Conservation (phyloP, 345 rosid genomes). For the Alliaria petiolata region DNA sequence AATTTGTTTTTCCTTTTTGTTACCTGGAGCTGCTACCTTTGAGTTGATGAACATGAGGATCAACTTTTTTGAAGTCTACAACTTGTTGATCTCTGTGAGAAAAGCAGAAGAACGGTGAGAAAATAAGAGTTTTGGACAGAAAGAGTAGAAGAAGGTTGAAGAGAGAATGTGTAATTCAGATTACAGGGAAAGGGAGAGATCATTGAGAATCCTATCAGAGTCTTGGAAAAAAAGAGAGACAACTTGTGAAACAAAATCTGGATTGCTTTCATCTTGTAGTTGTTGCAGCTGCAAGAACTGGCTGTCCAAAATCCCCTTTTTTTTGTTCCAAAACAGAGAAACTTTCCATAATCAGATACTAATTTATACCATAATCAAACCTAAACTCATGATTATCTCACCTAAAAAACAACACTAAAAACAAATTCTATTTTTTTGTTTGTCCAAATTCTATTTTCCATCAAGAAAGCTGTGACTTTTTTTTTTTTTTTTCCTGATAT, state of each 20-base stretch:
- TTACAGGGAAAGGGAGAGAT: conserved; percentile 76
- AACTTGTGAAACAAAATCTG: conserved; percentile 92
- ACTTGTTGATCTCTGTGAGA: conserved; percentile 62
- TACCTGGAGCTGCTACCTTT: conserved; percentile 99
- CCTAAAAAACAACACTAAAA: no score
- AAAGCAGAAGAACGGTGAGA: background rate
- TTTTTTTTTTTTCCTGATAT: background rate
- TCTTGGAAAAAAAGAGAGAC: conserved; percentile 87
- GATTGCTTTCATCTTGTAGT: conserved; percentile 95
- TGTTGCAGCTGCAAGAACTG: conserved; percentile 88
- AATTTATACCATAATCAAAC: background rate
- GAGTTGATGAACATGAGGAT: conserved; percentile 89
- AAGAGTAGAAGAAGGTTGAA: background rate
- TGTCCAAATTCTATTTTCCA: background rate
- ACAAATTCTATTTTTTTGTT: background rate
- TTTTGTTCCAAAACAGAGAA: conserved; percentile 7
- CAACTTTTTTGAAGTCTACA: conserved; percentile 82
- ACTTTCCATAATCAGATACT: conserved; percentile 4
- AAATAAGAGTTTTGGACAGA: conserved; percentile 3
- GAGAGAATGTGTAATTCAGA: conserved; percentile 7
- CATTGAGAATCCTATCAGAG: conserved; percentile 82
- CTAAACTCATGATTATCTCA: no score
- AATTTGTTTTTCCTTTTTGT: conserved; percentile 10
- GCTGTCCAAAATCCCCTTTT: conserved; percentile 81
- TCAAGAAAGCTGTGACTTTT: no score